Percentiles rank a stretch among this genome's conserved stretches.
phyloP scores from a whole-genome alignment of 208 protist species.

The Leishmania aethiopica region DNA sequence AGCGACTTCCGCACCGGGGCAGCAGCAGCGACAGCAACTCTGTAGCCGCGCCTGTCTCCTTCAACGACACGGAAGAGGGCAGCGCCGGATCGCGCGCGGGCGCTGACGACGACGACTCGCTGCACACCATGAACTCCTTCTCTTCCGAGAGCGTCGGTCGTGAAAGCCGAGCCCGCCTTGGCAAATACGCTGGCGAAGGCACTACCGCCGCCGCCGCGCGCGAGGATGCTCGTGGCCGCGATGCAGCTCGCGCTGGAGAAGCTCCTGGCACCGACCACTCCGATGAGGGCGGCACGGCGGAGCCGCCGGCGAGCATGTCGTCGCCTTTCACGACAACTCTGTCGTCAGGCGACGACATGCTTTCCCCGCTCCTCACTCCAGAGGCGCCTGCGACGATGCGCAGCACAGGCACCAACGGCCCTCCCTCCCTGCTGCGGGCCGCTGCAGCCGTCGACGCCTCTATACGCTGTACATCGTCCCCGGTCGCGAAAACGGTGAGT shows the following conservation, averaged over 20 bases:
- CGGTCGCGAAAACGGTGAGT: background rate
- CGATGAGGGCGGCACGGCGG: background rate
- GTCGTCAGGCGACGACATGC: background rate
- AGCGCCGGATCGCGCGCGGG: background rate
- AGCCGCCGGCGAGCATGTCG: conserved; percentile 9
- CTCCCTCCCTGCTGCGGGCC: background rate
- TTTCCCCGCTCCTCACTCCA: conserved; percentile 2
- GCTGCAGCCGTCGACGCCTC: background rate
- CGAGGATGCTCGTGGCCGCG: background rate
- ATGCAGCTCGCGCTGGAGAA: background rate
- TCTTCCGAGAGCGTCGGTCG: background rate
- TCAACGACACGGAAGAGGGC: conserved; percentile 2
- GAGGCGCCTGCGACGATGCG: background rate
- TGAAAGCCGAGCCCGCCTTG: background rate
- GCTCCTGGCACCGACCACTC: background rate
- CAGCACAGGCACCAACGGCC: background rate
- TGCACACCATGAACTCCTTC: conserved; percentile 33
- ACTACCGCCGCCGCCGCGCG: background rate
- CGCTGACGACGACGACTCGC: conserved; percentile 10
- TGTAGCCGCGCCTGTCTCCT: background rate
- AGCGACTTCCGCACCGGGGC: background rate
- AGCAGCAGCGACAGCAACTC: background rate
- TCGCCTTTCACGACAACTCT: conserved; percentile 11
- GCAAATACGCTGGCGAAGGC: background rate
- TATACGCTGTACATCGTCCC: background rate